Evolutionary conservation across 441 rosid species (phyloP), one percentile per base, ranked within the genome.

Genomic region (Euphorbia celastroides): DNA sequence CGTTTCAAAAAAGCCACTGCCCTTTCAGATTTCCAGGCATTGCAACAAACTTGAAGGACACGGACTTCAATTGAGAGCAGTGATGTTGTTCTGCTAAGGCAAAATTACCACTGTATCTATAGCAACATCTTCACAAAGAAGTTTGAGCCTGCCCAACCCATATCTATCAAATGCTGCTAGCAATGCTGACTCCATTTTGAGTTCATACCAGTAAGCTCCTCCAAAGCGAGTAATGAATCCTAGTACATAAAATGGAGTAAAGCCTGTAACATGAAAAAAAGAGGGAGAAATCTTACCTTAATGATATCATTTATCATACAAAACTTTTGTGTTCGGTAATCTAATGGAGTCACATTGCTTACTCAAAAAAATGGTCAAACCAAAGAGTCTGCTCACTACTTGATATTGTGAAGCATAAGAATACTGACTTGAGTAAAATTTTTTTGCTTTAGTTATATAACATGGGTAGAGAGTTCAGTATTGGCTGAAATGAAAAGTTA

Each of bases 51-150:
- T 83, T 88, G 67, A 93, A 91, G 75, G 97, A 93, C 17, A 86
- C 90, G 10, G 86, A 66, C 82, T 90, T 93, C 58, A 93, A 77
- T 75, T 76, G 89, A 70, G 86, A 76, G 78, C 97, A 90, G 60
- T 90, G 97, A 73, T 93, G 98, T 74, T 88, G 97, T 77, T 93
- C 96, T 25, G 97, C 97, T 77, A 93, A 79, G 20, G 94, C 91
- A 64, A 90, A 80, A 30, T 93, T 90, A 38, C 96, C 48, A 88
- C 97, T 0, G 92, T 87, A 78, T 90, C 82, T 67, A 87, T 86
- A 66, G 91, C 84, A 66, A 90, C 85, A 71, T 84, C 90, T 79
- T 83, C 88, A 60, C 97, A 88, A 16, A 93, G 89, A 64, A 83
- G 71, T 77, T 84, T 81, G 52, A 90, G 94, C 82, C 96, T 82